phyloP scores from a whole-genome alignment of 1,284 basidiomycete species.

The Ganoderma multipileum region DNA sequence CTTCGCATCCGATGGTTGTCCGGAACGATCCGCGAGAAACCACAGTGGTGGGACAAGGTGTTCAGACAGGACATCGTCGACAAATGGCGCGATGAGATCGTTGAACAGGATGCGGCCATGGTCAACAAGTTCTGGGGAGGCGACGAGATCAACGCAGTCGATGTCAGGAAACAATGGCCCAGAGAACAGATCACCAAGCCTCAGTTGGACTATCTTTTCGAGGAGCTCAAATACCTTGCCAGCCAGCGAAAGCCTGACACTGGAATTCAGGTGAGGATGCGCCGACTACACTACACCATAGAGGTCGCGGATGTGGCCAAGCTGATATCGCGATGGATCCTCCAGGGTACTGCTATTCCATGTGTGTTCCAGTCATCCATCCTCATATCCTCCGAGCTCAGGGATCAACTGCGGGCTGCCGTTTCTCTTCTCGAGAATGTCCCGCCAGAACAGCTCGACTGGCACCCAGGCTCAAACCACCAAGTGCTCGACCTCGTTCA shows the following conservation, averaged over 20 bases:
- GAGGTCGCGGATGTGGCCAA: not conserved
- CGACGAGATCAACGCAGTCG: not conserved
- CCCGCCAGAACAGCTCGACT: slow-evolving; percentile 23
- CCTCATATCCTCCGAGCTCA: not conserved
- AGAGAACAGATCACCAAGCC: not conserved
- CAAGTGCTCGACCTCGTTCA: slow-evolving; percentile 19
- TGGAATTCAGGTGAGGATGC: not conserved
- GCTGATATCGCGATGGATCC: not conserved
- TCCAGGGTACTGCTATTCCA: not conserved
- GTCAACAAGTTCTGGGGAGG: slow-evolving; percentile 7
- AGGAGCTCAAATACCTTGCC: not conserved
- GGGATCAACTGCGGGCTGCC: not conserved
- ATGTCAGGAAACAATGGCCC: not conserved
- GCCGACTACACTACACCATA: not conserved
- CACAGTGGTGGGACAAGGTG: slow-evolving; percentile 27
- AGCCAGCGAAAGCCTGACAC: not conserved
- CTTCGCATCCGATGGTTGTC: slow-evolving; percentile 26
- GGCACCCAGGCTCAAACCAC: slow-evolving; percentile 25
- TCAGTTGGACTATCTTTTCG: slow-evolving; percentile 1
- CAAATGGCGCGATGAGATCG: slow-evolving; percentile 27
- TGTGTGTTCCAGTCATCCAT: not conserved
- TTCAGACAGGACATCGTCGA: slow-evolving; percentile 17
- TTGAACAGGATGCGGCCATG: slow-evolving; percentile 9
- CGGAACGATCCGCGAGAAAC: slow-evolving; percentile 24
- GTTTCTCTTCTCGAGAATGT: not conserved